Base-by-base conservation (phyloP, 2,329 filamentous ascomycete species). In the Aspergillus terreus region DNA sequence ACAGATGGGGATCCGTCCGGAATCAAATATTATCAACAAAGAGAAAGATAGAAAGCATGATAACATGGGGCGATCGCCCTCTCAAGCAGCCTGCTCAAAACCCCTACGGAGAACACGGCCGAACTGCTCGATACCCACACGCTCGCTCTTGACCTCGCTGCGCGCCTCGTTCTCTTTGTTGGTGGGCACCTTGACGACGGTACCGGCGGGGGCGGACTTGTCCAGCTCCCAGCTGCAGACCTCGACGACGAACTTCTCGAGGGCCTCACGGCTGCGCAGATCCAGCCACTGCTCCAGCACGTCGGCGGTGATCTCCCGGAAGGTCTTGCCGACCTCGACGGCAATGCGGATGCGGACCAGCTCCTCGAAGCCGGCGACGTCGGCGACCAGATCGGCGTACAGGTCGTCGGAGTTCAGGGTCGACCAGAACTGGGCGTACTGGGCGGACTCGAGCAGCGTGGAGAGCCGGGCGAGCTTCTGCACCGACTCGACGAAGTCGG, bases 111-210 rank as follows among this genome's bases (percentile, higher is more conserved):
- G 84, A 56, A 95, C 85, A 61, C 90, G 66, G 21, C 73, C 73
- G 59, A 77, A 77, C 72, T 74, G 74, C 43, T 77, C 75, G 40
- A 77, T 63, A 15, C 69, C 74, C n/a, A 99, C 94, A 60, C 94
- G 92, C 80, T 99, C 94, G 64, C 92, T 84, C 66, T 96, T 95
- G 72, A 96, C 88, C 38, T 91, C 87, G 73, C 94, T 94, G 80
- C 95, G 90, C 42, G 91, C 94, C 82, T 97, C 92, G 72, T 96
- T 96, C 76, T 99, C 94, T 68, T 94, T 89, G 78, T 99, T 99
- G 66, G 86, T 79, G 50, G 94, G 94, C 51, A 99, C 83, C 71
- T 83, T 83, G 57, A 96, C 85, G 41, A 76, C 67, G n/a, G 59
- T 55, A 38, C 59, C 65, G 19, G 58, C 55, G 46, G 59, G 6